These are phyloP conservation scores for Fusarium setosum DNA, from an alignment of 2,329 filamentous ascomycete genomes.

Conservation along the genomic window DNA sequence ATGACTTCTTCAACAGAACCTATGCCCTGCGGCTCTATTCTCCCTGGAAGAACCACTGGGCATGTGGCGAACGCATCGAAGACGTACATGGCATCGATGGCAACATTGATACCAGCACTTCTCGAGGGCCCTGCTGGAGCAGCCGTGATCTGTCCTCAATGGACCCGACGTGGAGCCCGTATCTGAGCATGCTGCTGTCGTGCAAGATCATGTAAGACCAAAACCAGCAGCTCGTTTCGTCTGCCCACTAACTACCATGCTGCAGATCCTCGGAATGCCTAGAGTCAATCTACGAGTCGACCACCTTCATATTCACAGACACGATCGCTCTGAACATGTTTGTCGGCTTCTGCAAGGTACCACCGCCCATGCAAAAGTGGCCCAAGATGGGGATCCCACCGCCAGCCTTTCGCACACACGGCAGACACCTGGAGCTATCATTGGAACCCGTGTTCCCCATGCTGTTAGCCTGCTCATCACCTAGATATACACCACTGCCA, in stretches of 20 bases:
- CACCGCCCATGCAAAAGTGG: neutral
- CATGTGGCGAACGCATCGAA: neutral
- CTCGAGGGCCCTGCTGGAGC: neutral
- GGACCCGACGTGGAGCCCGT: neutral
- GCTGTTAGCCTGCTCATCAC: neutral
- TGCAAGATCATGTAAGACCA: constrained; percentile 6
- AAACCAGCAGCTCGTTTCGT: neutral
- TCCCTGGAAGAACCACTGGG: constrained; percentile 4
- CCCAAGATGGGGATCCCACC: neutral
- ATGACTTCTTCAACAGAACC: neutral
- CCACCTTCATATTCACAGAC: constrained; percentile 10
- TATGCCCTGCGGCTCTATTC: neutral
- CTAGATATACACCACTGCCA: neutral
- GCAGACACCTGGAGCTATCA: constrained; percentile 10
- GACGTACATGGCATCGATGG: neutral
- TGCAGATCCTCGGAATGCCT: constrained; percentile 10
- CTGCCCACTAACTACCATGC: neutral
- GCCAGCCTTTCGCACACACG: constrained; percentile 1
- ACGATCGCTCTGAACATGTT: neutral
- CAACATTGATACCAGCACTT: neutral
- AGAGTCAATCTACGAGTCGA: constrained; percentile 4
- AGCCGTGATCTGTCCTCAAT: neutral
- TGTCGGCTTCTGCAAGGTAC: constrained; percentile 6
- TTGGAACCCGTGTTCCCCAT: neutral
- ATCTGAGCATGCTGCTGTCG: constrained; percentile 3